These are phyloP conservation scores for Malus domestica DNA, from an alignment of 306 rosid genomes.

Conservation along the genomic window ASM211411v1 NC_041796.1:3029501-3030000, in stretches of 20 bases:
- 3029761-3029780: background rate
- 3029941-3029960: background rate
- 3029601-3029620: no score
- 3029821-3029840: background rate
- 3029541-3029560: no score
- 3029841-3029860: background rate
- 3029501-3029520: rapidly evolving
- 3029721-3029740: background rate
- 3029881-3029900: background rate
- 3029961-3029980: no score
- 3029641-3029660: no score
- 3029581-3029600: background rate
- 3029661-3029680: background rate
- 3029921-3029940: background rate
- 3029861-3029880: background rate
- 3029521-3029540: rapidly evolving
- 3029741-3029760: background rate
- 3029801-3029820: background rate
- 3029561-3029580: background rate
- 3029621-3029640: no score
- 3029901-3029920: background rate
- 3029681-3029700: background rate
- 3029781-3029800: background rate
- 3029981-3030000: background rate
- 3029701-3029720: background rate